Evolutionary conservation across 805 yeast genomes (phyloP), one percentile per base, ranked within the genome.

Genomic region (Ogataea angusta): DNA sequence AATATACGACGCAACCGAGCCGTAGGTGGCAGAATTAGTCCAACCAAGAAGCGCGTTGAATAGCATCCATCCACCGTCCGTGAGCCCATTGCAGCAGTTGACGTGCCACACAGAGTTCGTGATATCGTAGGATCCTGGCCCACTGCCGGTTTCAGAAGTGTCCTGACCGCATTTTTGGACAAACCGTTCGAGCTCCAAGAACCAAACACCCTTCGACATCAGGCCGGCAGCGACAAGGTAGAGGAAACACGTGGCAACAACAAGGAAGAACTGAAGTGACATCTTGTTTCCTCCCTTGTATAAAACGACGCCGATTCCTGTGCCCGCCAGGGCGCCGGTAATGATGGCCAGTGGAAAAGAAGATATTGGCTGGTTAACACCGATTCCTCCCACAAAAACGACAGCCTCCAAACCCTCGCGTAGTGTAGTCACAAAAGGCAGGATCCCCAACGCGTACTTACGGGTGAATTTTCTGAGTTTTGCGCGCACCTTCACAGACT

Each of bases 381-480:
- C 88, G 30, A 89, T 81, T 19, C 96, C 97, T 3, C 96, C 96
- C 30, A 89, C 73, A 53, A 89, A 89, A 2, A 89, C 93, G 26
- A 89, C 89, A 0, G 96, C 96, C 62, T 89, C 96, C 38, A 89
- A 67, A 1, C 96, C 95, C 62, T 89, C 96, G 57, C 96, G 75
- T 36, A 89, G 66, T 4, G 95, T 82, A 2, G 97, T 89, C 34
- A 89, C 73, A 54, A 89, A 81, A 1, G 97, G 96, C 29, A 88
- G 64, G 25, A 88, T 68, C 45, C 83, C 85, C 28, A 62, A 36
- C 78, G 91, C 80, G 57, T 87, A 82, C 54, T 73, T 76, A 45
- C 78, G 78, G 31, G 74, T 57, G 45, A 72, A 73, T 15, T 56
- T 51, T 16, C 60, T 63, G 22, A 68, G 40, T 27, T 53, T 62